Evolutionary conservation across 164 flowering plant species (phyloP).

Genomic region (Malania oleifera): DNA sequence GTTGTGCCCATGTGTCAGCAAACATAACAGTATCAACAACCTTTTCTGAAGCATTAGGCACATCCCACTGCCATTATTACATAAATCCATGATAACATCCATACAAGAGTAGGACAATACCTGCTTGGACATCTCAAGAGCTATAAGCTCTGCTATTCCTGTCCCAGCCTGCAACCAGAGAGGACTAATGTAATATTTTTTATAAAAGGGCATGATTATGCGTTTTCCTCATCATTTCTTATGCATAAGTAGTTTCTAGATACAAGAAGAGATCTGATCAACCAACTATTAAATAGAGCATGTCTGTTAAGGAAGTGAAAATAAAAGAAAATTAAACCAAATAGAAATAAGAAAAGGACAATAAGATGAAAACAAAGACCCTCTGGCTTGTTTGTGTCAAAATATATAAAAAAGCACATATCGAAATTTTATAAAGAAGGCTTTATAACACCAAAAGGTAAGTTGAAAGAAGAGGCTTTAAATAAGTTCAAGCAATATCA

Average conservation of each 20-base stretch:
- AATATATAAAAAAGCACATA: too few species aligned
- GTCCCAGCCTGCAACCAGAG: constrained; percentile 75
- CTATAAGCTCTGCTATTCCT: constrained; percentile 92
- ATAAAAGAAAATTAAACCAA: too few species aligned
- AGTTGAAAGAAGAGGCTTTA: not conserved
- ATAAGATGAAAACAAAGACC: too few species aligned
- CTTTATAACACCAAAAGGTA: not conserved
- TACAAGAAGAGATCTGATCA: too few species aligned
- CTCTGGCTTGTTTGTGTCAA: too few species aligned
- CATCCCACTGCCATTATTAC: not conserved
- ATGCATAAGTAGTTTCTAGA: too few species aligned
- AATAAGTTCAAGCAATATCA: not conserved
- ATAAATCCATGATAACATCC: not conserved
- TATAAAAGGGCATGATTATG: not conserved
- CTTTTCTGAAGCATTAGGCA: not conserved
- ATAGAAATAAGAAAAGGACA: too few species aligned
- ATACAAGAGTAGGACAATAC: constrained; percentile 20
- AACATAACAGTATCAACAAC: not conserved
- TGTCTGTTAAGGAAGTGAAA: too few species aligned
- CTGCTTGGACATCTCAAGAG: constrained; percentile 81
- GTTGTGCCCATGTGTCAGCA: not conserved
- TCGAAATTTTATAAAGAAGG: too few species aligned
- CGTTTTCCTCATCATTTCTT: not conserved
- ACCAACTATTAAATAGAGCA: not conserved
- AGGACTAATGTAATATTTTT: not conserved